A percentile compares a stretch with the other conserved stretches of the same genome.
Evolutionary conservation across 345 rosid species (phyloP).

Genomic region (Hibiscus syriacus): DNA sequence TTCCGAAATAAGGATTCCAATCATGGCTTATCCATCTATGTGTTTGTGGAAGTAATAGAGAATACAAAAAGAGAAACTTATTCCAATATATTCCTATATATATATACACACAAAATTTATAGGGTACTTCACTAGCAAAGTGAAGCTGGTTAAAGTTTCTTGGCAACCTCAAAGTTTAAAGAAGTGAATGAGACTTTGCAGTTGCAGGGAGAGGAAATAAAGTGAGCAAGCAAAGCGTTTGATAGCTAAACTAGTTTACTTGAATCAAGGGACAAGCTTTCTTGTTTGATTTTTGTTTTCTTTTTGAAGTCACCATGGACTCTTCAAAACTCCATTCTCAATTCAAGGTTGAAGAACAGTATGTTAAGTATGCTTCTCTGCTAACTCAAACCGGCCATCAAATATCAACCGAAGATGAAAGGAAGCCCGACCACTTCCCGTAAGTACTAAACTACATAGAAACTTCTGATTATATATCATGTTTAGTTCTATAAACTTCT

Average conservation of each 20-base stretch:
- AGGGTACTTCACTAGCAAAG: neutral
- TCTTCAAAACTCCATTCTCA: constrained; percentile 22
- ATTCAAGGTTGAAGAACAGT: constrained; percentile 22
- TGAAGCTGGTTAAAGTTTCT: neutral
- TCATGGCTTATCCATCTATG: neutral
- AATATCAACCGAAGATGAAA: constrained; percentile 10
- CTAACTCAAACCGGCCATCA: constrained; percentile 14
- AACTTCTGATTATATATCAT: neutral
- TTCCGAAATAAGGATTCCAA: neutral
- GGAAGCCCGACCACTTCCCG: constrained; percentile 12
- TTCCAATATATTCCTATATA: no score
- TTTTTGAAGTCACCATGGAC: constrained; percentile 15
- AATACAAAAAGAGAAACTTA: neutral
- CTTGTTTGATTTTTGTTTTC: no score
- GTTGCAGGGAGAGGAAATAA: neutral
- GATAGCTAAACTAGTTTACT: neutral
- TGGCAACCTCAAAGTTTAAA: neutral
- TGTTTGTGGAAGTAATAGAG: neutral
- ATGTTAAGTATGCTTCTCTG: constrained; percentile 13
- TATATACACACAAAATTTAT: neutral
- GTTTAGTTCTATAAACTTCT: neutral
- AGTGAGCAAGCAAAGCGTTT: neutral
- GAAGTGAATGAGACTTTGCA: constrained; percentile 1
- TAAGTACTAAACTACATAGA: constrained; percentile 10
- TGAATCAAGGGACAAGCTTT: neutral